phyloP scores from a whole-genome alignment of 495 filamentous ascomycete species.

The Aspergillus sclerotiicarbonarius region DNA sequence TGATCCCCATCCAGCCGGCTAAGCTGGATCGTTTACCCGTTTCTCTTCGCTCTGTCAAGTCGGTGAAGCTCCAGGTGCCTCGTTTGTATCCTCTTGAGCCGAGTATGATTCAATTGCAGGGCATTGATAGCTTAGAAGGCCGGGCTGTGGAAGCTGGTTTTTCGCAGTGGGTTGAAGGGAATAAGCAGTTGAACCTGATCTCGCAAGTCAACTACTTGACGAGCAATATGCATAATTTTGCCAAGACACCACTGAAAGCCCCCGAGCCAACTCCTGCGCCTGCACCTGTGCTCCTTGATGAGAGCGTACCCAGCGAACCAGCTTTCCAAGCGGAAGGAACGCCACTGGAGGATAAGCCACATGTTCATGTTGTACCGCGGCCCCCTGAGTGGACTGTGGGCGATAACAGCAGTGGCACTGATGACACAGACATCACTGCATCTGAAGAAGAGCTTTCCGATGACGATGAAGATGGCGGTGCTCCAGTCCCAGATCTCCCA shows the following conservation, averaged over 20 bases:
- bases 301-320: conserved; percentile 15
- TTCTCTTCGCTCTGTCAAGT: conserved; percentile 60
- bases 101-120: conserved; percentile 63
- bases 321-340: conserved; percentile 2
- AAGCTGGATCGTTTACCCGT: conserved; percentile 60
- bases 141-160: conserved; percentile 65
- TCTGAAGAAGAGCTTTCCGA: conserved; percentile 45
- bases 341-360: conserved; percentile 49
- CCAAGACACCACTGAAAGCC: conserved; percentile 45
- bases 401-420: conserved; percentile 38
- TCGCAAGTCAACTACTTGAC: conserved; percentile 75
- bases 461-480: conserved; percentile 48
- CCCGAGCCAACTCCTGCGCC: conserved; percentile 21
- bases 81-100: conserved; percentile 69
- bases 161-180: conserved; percentile 51
- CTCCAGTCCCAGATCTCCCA: conserved; percentile 30
- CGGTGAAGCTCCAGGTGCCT: conserved; percentile 69
- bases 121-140: conserved; percentile 59
- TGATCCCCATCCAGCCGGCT: conserved; percentile 68
- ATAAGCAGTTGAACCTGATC: conserved; percentile 62
- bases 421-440: conserved; percentile 32
- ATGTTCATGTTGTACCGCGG: conserved; percentile 73
- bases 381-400: conserved; percentile 74
- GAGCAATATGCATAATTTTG: conserved; percentile 70
- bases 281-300: conserved; percentile 18